These are phyloP conservation scores for Cyathus striatus DNA, from an alignment of 768 basidiomycete genomes.

Conservation along the genomic window DNA sequence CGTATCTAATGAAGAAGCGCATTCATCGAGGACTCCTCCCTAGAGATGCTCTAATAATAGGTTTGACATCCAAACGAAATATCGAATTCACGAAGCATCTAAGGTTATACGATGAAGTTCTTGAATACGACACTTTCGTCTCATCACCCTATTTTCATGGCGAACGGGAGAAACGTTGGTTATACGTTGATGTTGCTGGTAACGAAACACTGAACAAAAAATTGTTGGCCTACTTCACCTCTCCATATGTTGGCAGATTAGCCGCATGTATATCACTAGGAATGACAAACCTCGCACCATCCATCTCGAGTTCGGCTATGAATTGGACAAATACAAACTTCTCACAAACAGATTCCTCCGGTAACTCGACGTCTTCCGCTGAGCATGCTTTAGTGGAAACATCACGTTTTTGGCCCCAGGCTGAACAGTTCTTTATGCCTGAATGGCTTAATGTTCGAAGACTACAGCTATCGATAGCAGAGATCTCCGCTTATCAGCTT, in stretches of 20 bases:
- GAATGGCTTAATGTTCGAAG: slow-evolving; percentile 61
- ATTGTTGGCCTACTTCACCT: slow-evolving; percentile 36
- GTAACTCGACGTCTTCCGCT: neutral
- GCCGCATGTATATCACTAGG: slow-evolving; percentile 45
- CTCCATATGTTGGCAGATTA: slow-evolving; percentile 28
- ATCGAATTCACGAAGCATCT: slow-evolving; percentile 48
- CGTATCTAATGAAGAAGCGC: slow-evolving; percentile 52
- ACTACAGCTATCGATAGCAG: slow-evolving; percentile 35
- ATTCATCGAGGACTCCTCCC: slow-evolving; percentile 20
- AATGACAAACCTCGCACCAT: slow-evolving; percentile 49
- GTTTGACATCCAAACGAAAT: slow-evolving; percentile 58
- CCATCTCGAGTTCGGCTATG: slow-evolving; percentile 23
- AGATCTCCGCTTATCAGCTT: slow-evolving; percentile 47
- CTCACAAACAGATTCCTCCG: slow-evolving; percentile 3
- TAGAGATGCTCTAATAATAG: slow-evolving; percentile 36
- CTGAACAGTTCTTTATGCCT: slow-evolving; percentile 63
- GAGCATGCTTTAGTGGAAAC: neutral
- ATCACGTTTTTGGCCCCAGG: slow-evolving; percentile 24
- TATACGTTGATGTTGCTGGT: slow-evolving; percentile 64
- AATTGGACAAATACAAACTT: slow-evolving; percentile 37
- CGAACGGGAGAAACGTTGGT: slow-evolving; percentile 30
- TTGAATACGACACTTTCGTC: slow-evolving; percentile 47
- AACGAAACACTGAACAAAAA: slow-evolving; percentile 43
- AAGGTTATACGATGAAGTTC: slow-evolving; percentile 50
- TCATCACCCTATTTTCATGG: slow-evolving; percentile 21